Conservation (phyloP, 306 rosid genomes). For the Fagus crenata region DNA sequence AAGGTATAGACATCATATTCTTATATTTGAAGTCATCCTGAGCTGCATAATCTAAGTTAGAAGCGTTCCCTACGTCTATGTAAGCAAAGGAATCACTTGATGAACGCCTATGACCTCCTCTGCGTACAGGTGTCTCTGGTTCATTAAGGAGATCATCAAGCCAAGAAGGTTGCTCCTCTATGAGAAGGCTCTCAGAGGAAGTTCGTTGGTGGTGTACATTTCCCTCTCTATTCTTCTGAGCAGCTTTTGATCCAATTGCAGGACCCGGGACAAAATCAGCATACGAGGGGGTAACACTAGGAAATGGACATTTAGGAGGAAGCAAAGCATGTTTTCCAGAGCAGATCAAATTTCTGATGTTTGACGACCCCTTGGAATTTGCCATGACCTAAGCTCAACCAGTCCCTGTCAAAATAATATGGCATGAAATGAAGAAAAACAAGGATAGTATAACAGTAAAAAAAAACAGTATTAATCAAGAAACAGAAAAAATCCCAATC, state of each 20-base stretch:
- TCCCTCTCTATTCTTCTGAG: slow-evolving; percentile 78
- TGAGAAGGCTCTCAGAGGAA: slow-evolving; percentile 82
- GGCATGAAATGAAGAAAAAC: slow-evolving; percentile 16
- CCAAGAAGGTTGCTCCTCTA: slow-evolving; percentile 99
- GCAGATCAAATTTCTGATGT: slow-evolving; percentile 67
- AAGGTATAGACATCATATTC: slow-evolving; percentile 51
- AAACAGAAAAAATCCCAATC: slow-evolving; percentile 5
- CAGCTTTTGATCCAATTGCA: slow-evolving; percentile 54
- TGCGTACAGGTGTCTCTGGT: slow-evolving; percentile 93
- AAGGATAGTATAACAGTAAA: neutral
- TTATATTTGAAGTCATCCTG: slow-evolving; percentile 66
- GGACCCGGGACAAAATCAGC: slow-evolving; percentile 68
- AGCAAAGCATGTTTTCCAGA: slow-evolving; percentile 86
- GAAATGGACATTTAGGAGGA: slow-evolving; percentile 98
- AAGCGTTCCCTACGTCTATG: slow-evolving; percentile 50
- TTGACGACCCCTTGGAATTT: slow-evolving; percentile 81
- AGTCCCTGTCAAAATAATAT: slow-evolving; percentile 41
- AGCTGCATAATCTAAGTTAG: slow-evolving; percentile 48
- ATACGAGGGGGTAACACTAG: slow-evolving; percentile 75
- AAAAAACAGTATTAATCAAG: slow-evolving; percentile 8
- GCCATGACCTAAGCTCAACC: slow-evolving; percentile 57
- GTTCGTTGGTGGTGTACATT: slow-evolving; percentile 79
- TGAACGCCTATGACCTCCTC: slow-evolving; percentile 94
- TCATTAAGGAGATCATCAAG: slow-evolving; percentile 98
- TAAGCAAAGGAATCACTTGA: slow-evolving; percentile 98